Percentiles rank a stretch among this genome's conserved stretches.
Evolutionary conservation across 345 rosid species (phyloP).

Genomic region (Hypericum androsaemum): DNA sequence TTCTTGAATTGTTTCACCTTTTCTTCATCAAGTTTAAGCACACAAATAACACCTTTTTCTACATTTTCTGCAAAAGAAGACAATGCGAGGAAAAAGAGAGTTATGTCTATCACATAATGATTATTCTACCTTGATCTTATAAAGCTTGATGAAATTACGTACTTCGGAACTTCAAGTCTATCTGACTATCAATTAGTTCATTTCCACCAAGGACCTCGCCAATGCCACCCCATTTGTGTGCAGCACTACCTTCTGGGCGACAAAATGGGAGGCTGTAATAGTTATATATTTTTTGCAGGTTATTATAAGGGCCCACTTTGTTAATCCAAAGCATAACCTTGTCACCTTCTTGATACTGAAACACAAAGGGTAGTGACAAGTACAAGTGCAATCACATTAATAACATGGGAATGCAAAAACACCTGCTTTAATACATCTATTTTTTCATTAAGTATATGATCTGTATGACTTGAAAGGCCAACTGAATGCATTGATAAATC

Average conservation of each 20-base stretch:
- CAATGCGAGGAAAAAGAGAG: too few relatives aligned
- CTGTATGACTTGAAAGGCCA: too few relatives aligned
- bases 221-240: conserved; percentile 99
- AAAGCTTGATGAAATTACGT: conserved; percentile 17
- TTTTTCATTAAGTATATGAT: too few relatives aligned
- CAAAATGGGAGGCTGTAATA: conserved; percentile 99
- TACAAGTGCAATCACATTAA: conserved; percentile 5
- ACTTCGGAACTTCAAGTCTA: conserved; percentile 78
- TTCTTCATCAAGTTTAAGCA: conserved; percentile 48
- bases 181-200: conserved; percentile 92
- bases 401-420: background rate
- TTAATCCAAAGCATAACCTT: conserved; percentile 92
- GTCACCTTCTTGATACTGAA: conserved; percentile 76
- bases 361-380: conserved; percentile 1
- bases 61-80: conserved; percentile 39
- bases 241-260: conserved; percentile 42
- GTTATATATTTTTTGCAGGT: conserved; percentile 98
- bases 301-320: conserved; percentile 97
- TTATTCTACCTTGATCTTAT: too few relatives aligned
- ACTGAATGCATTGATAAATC: too few relatives aligned
- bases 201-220: conserved; percentile 99
- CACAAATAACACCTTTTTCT: conserved; percentile 51
- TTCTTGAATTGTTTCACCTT: conserved; percentile 73
- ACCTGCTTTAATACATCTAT: background rate
- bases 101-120: too few relatives aligned